Conservation (phyloP, 306 rosid genomes). For the Ochetophila trinervis region DNA sequence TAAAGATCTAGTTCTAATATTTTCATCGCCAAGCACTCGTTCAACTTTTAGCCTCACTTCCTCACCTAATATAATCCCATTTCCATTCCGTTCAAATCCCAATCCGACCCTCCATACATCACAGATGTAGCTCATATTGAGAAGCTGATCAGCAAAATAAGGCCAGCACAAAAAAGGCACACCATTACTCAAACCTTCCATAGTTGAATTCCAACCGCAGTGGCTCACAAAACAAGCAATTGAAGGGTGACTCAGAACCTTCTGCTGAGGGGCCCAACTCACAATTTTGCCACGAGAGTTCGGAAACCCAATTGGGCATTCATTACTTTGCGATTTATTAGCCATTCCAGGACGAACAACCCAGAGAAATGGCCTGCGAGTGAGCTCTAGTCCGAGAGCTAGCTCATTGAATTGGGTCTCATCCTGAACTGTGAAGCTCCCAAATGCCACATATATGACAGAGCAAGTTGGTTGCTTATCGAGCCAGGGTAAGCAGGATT, state of each 20-base stretch:
- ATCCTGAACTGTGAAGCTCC: slow-evolving; percentile 25
- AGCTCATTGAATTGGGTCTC: slow-evolving; percentile 26
- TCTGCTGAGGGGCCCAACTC: slow-evolving; percentile 37
- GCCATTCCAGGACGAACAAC: slow-evolving; percentile 31
- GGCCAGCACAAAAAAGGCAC: slow-evolving; percentile 45
- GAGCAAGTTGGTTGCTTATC: slow-evolving; percentile 21
- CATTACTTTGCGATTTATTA: not conserved
- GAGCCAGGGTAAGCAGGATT: slow-evolving; percentile 37
- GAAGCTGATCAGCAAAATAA: slow-evolving; percentile 18
- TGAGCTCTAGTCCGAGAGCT: slow-evolving; percentile 32
- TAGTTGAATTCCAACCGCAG: slow-evolving; percentile 53
- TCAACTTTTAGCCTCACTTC: slow-evolving; percentile 29
- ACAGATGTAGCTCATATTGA: slow-evolving; percentile 22
- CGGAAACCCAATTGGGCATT: slow-evolving; percentile 21
- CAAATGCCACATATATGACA: slow-evolving; percentile 41
- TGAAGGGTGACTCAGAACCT: slow-evolving; percentile 39
- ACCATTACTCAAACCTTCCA: slow-evolving; percentile 27
- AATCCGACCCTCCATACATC: slow-evolving; percentile 31
- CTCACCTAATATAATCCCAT: not conserved
- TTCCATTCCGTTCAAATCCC: slow-evolving; percentile 7
- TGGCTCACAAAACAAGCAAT: slow-evolving; percentile 48
- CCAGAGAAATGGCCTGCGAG: slow-evolving; percentile 32
- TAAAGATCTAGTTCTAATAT: slow-evolving; percentile 12
- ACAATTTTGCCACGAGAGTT: slow-evolving; percentile 23
- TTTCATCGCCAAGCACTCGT: slow-evolving; percentile 14